A percentile compares a stretch with the other conserved stretches of the same genome.
Conservation (phyloP, 768 basidiomycete genomes). For the Cyathus striatus region DNA sequence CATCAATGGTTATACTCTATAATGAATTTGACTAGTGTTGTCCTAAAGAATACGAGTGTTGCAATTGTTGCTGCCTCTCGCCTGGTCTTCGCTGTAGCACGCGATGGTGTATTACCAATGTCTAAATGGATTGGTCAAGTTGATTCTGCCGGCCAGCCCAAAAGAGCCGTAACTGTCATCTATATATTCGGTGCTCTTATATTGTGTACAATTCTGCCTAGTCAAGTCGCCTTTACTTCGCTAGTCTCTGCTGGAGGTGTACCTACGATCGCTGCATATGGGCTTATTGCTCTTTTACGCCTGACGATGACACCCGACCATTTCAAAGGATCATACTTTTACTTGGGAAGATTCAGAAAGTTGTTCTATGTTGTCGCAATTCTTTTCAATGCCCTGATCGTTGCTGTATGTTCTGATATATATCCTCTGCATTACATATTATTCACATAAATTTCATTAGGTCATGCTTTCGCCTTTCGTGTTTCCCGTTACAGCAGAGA, state of each 20-base stretch:
- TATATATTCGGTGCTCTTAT: constrained; percentile 69
- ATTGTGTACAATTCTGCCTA: constrained; percentile 86
- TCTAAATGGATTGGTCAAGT: constrained; percentile 81
- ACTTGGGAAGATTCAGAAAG: constrained; percentile 58
- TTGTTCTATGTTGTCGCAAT: constrained; percentile 66
- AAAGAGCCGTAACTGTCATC: constrained; percentile 84
- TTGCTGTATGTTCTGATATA: constrained; percentile 49
- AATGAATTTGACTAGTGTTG: constrained; percentile 1
- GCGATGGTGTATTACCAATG: constrained; percentile 85
- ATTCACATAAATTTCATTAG: constrained; percentile 26
- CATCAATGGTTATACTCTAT: constrained; percentile 2
- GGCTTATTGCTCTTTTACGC: constrained; percentile 71
- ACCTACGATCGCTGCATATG: constrained; percentile 87
- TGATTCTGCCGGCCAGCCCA: constrained; percentile 66
- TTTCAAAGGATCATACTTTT: constrained; percentile 72
- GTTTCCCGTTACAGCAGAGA: constrained; percentile 73
- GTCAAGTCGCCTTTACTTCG: constrained; percentile 89
- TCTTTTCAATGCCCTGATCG: constrained; percentile 70
- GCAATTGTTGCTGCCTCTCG: constrained; percentile 87
- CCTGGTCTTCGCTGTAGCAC: constrained; percentile 88
- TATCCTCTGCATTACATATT: constrained; percentile 2
- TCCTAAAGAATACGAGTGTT: constrained; percentile 74
- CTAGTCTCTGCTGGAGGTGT: constrained; percentile 82
- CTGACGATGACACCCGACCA: constrained; percentile 72
- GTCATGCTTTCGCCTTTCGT: constrained; percentile 83